Percentiles rank a stretch among this genome's conserved stretches.
Evolutionary conservation across 2,329 filamentous ascomycete genomes (phyloP).

Genomic region (Fusarium euwallaceae): DNA sequence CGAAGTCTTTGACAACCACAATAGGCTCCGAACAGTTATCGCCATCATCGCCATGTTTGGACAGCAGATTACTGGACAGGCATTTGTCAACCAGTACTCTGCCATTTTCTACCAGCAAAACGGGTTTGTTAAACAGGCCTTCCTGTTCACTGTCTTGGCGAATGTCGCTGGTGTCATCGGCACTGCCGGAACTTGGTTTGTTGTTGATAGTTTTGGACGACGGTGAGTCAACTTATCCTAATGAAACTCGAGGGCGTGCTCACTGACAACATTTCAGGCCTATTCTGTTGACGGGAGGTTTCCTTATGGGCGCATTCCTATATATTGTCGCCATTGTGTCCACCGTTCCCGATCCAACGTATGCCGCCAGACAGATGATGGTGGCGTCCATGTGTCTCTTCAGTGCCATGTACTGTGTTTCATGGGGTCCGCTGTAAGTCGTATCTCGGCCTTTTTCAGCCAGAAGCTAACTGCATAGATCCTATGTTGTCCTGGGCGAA

Average conservation of each 20-base stretch:
- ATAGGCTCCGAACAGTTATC: conserved; percentile 30
- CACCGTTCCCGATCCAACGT: neutral
- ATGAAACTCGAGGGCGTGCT: neutral
- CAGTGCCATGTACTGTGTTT: neutral
- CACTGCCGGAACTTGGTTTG: conserved; percentile 35
- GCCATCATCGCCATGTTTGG: conserved; percentile 49
- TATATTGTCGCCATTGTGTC: neutral
- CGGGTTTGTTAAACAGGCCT: conserved; percentile 42
- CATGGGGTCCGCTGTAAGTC: neutral
- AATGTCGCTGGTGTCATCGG: conserved; percentile 22
- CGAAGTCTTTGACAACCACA: conserved; percentile 12
- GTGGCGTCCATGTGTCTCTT: neutral
- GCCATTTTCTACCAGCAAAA: conserved; percentile 48
- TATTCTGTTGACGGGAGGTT: conserved; percentile 41
- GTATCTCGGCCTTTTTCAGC: neutral
- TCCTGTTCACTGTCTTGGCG: conserved; percentile 38
- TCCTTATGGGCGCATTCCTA: conserved; percentile 30
- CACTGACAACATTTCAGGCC: neutral
- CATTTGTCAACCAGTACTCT: conserved; percentile 48
- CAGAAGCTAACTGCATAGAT: neutral
- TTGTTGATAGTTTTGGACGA: conserved; percentile 44
- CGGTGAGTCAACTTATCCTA: conserved; percentile 27
- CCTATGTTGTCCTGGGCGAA: neutral
- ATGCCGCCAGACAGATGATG: neutral
- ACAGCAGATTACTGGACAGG: conserved; percentile 51